Base-by-base conservation (phyloP, 495 filamentous ascomycete genomes). In the Pseudomonodictys pantanalensis region DNA sequence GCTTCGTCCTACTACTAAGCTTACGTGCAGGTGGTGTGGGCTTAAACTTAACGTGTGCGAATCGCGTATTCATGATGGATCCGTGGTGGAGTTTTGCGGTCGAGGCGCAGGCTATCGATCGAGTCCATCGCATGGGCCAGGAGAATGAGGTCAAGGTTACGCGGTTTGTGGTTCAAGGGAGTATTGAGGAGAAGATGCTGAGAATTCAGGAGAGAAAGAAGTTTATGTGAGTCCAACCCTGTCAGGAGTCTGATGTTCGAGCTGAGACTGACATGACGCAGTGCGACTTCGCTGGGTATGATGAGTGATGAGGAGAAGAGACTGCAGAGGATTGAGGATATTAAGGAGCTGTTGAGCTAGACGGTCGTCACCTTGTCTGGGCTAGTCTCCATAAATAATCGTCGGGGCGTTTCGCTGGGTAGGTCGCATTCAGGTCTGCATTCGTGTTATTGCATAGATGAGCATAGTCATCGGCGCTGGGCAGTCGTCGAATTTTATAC, bases 1-100 rank as follows among this genome's bases (percentile, higher is more conserved):
- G 70, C 8, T 77, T 76, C 9, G 83, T 97, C 32, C 77, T 98
- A 23, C 73, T 98, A 10, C 78, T 98, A 57, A 92, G 87, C 67
- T 80, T 98, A 56, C 81, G 90, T 45, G 93, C 95, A 2, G 93
- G 93, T 18, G 93, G 93, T 26, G 93, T 98, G 2, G 93, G 93
- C 0, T 77, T 98, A 33, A 98, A 98, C 67, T 77, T 99, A 41
- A 97, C 92, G 3, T 82, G 82, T 51, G 93, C 93, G 15, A 89
- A 85, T 62, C 77, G 88, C 51, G 95, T 97, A 10, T 97, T 86
- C 71, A 91, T 99, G 87, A 96, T 97, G 92, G 95, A 99, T 73
- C 92, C 95, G 0, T 99, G 95, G 95, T 99, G 95, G 95, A 93
- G 89, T 62, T 97, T 89, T 71, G 92, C 95, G 2, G 84, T 97